These are phyloP conservation scores for Hypoxylon sp. DNA, from an alignment of 2,329 filamentous ascomycete genomes.

Conservation along the genomic window DNA sequence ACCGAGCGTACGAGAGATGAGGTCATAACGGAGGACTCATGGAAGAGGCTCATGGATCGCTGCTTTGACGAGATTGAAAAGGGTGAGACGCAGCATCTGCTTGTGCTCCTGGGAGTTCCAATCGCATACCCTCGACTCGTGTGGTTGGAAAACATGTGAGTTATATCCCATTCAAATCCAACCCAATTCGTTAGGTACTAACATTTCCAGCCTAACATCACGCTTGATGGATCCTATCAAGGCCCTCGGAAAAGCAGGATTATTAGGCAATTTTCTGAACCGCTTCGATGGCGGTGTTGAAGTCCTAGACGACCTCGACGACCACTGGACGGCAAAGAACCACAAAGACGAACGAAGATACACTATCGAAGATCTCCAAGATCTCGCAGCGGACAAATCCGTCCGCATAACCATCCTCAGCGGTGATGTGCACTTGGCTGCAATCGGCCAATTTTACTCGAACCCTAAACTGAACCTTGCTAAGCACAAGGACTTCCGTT, in stretches of 20 bases:
- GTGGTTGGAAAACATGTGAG: slow-evolving; percentile 75
- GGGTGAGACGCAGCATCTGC: slow-evolving; percentile 86
- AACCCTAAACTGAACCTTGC: slow-evolving; percentile 80
- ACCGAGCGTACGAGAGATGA: slow-evolving; percentile 89
- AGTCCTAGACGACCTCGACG: slow-evolving; percentile 89
- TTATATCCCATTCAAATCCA: slow-evolving; percentile 25
- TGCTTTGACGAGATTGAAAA: slow-evolving; percentile 83
- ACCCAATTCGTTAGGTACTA: slow-evolving; percentile 37
- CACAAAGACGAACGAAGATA: slow-evolving; percentile 91
- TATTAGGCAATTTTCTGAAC: slow-evolving; percentile 83
- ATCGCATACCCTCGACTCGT: slow-evolving; percentile 82
- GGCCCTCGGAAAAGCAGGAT: slow-evolving; percentile 80
- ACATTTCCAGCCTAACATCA: slow-evolving; percentile 75
- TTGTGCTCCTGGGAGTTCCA: slow-evolving; percentile 86
- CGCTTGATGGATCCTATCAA: slow-evolving; percentile 88
- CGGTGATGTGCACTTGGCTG: slow-evolving; percentile 92
- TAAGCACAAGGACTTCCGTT: slow-evolving; percentile 92
- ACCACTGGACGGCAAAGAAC: slow-evolving; percentile 96
- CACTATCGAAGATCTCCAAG: slow-evolving; percentile 89
- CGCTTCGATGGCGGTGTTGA: slow-evolving; percentile 92
- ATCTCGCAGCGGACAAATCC: slow-evolving; percentile 91
- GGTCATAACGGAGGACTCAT: slow-evolving; percentile 81
- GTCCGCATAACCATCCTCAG: slow-evolving; percentile 91
- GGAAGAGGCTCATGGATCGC: slow-evolving; percentile 86
- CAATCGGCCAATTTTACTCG: slow-evolving; percentile 93